Evolutionary conservation across 2,329 filamentous ascomycete genomes (phyloP).

Genomic region (Botryotinia calthae): DNA sequence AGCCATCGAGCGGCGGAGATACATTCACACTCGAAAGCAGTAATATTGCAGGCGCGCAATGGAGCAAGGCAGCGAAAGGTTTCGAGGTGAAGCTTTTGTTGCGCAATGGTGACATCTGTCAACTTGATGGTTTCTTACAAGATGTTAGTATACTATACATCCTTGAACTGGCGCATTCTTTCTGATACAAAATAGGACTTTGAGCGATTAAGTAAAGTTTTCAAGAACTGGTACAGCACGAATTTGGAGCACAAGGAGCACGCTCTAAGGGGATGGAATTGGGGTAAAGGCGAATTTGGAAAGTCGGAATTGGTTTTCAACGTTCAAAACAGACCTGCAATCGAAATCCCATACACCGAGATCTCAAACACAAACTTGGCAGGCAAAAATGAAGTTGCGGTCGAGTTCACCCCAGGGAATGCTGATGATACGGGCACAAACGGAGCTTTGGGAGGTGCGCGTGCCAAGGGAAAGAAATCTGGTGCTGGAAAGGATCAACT

Average conservation of each 20-base stretch:
- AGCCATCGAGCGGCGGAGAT: constrained; percentile 79
- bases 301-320: constrained; percentile 96
- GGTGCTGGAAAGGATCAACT: constrained; percentile 87
- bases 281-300: constrained; percentile 96
- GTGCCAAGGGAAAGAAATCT: constrained; percentile 80
- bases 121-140: constrained; percentile 91
- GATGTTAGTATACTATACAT: constrained; percentile 52
- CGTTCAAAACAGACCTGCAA: constrained; percentile 92
- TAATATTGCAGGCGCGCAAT: constrained; percentile 85
- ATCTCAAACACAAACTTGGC: constrained; percentile 97
- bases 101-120: constrained; percentile 79
- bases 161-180: constrained; percentile 12
- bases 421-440: constrained; percentile 71
- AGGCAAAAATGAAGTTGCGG: constrained; percentile 94
- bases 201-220: constrained; percentile 84
- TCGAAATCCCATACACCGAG: constrained; percentile 95
- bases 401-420: constrained; percentile 80
- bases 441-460: constrained; percentile 69
- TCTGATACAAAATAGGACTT: constrained; percentile 60
- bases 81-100: constrained; percentile 92
- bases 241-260: constrained; percentile 91
- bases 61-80: constrained; percentile 89
- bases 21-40: constrained; percentile 89
- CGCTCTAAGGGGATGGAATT: constrained; percentile 95
- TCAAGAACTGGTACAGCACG: constrained; percentile 98